Conservation (phyloP, 1,139 yeast species). For the Suhomyces bolitotheri region DNA sequence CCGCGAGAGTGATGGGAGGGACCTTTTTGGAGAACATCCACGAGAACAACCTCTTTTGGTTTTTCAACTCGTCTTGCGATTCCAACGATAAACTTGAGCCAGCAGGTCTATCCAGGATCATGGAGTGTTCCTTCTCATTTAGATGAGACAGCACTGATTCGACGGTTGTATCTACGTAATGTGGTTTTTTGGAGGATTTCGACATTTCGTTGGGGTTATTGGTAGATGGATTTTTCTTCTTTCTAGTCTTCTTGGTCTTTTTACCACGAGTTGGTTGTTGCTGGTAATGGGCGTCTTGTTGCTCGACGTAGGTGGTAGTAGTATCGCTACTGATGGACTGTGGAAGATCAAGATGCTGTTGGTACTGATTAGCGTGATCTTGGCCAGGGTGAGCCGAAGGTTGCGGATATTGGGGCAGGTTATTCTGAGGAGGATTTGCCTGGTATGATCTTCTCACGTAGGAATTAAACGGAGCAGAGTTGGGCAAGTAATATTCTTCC, state of each 20-base stretch:
- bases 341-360: constrained; percentile 7
- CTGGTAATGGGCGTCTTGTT: constrained; percentile 7
- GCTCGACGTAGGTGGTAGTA: constrained; percentile 15
- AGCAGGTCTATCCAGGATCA: constrained; percentile 5
- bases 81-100: constrained; percentile 10
- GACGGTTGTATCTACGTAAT: constrained; percentile 1
- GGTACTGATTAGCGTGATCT: constrained; percentile 4
- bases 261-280: constrained; percentile 5
- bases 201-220: neutral
- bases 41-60: constrained; percentile 24
- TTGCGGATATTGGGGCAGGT: constrained; percentile 2
- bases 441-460: constrained; percentile 12
- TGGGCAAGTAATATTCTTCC: constrained; percentile 12
- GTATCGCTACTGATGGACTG: constrained; percentile 12
- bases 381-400: constrained; percentile 6
- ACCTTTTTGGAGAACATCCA: constrained; percentile 33
- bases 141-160: constrained; percentile 16
- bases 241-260: constrained; percentile 6
- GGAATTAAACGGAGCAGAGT: constrained; percentile 11
- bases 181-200: neutral
- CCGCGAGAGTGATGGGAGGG: constrained; percentile 37
- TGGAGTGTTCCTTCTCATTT: constrained; percentile 10
- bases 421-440: constrained; percentile 4
- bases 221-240: constrained; percentile 1
- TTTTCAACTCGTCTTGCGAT: constrained; percentile 12